Evolutionary conservation across 2,329 filamentous ascomycete species (phyloP).

Genomic region (Ophiosphaerella herpotricha): DNA sequence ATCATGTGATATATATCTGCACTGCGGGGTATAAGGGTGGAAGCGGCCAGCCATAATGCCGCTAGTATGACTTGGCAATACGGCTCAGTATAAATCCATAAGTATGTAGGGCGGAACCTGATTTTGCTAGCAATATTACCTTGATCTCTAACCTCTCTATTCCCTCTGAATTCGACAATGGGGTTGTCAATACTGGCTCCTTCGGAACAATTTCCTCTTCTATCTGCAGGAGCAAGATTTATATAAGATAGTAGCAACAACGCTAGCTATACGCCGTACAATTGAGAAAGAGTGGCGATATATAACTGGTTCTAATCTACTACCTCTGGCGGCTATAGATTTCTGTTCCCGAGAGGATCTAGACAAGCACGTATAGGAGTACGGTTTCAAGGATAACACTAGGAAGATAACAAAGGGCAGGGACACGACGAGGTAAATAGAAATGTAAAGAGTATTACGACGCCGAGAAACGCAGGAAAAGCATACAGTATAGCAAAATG

Average conservation of each 20-base stretch:
- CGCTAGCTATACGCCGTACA: constrained; percentile 15
- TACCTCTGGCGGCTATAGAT: constrained; percentile 28
- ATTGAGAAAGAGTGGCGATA: constrained; percentile 35
- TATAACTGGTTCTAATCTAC: constrained; percentile 29
- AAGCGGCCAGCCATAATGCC: no score
- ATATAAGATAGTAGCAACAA: constrained; percentile 2
- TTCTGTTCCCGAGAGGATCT: constrained; percentile 24
- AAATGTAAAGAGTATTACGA: constrained; percentile 19
- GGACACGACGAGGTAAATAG: constrained; percentile 19
- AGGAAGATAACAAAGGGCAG: constrained; percentile 20
- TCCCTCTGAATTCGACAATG: no score
- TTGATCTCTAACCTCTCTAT: no score
- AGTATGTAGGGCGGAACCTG: no score
- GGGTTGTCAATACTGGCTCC: no score
- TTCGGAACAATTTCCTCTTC: no score
- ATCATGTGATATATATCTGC: no score
- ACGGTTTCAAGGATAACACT: constrained; percentile 32
- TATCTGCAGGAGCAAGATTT: no score
- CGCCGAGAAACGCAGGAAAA: constrained; percentile 12
- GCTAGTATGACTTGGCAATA: no score
- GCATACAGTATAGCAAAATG: constrained; percentile 3
- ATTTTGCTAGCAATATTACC: no score
- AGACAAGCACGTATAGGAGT: constrained; percentile 29
- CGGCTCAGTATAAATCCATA: no score
- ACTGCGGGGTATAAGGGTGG: no score